Base-by-base conservation (phyloP, 75 land plant species). In the Pinus taeda region DNA sequence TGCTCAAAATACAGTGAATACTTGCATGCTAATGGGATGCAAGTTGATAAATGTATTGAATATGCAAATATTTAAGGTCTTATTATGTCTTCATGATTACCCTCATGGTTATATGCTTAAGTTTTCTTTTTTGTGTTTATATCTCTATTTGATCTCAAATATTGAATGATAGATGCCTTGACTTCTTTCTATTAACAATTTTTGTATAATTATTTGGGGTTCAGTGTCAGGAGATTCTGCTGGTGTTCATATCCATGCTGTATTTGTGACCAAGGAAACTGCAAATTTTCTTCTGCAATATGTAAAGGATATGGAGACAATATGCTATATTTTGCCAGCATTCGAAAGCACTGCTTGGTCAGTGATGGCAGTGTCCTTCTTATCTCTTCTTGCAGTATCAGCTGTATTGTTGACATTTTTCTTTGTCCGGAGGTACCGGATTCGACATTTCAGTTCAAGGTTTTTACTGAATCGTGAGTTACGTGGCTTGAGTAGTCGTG, bases 291-390 rank as follows among this genome's bases (percentile, higher is more conserved):
- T 86, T 24, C 59, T 84, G 58, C 62, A 77, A 57, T 84, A 80
- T 77, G 79, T 77, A 18, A 74, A 71, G 17, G 86, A 84, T 69
- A 12, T 69, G 37, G 76, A 82, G 4, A 58, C 88, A 15, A 55
- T 61, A 14, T 80, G 83, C 79, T 86, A 86, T 75, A 86, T 86
- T 6, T 66, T 84, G 60, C 88, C 87, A 18, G 88, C 88, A 24
- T 78, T 84, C 70, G 83, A 84, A 76, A 84, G 75, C 66, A 80
- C 86, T 15, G 87, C 87, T n/a, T 86, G 87, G 87, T 86, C 88
- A 60, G 88, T 86, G 42, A 80, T 86, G 83, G 88, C 88, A 15
- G 83, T 86, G 15, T 84, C 88, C 15, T 86, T 86, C 81, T 77
- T 86, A 49, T 86, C 88, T 9, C 73, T 86, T 73, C 83, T 86